Conservation (phyloP, 2,329 filamentous ascomycete species). For the Pezizomycotina sp. region DNA sequence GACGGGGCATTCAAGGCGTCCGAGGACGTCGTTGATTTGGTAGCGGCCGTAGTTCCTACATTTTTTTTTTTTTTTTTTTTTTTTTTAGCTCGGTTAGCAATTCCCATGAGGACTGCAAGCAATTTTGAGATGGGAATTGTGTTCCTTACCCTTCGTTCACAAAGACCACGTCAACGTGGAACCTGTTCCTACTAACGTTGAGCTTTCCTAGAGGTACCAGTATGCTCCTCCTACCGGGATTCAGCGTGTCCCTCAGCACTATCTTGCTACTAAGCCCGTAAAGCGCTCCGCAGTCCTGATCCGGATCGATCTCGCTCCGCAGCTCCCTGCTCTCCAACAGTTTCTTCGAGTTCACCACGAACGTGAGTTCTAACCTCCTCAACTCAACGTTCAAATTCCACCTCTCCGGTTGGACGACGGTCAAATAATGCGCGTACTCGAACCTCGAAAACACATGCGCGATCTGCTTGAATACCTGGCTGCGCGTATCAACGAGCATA, state of each 20-base stretch:
- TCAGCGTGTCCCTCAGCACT: conserved; percentile 35
- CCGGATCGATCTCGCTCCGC: conserved; percentile 36
- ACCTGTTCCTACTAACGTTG: conserved; percentile 24
- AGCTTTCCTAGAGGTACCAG: conserved; percentile 37
- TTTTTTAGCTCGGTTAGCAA: conserved; percentile 27
- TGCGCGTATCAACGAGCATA: conserved; percentile 37
- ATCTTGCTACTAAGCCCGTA: conserved; percentile 45
- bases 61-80: no score
- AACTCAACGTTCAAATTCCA: conserved; percentile 34
- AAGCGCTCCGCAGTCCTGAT: conserved; percentile 44
- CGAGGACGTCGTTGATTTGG: conserved; percentile 38
- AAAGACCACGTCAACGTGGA: conserved; percentile 36
- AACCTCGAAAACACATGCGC: conserved; percentile 36
- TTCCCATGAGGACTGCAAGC: no score
- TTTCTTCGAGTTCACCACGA: conserved; percentile 33
- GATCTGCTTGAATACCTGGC: conserved; percentile 30
- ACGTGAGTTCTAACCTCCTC: conserved; percentile 38
- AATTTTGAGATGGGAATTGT: no score
- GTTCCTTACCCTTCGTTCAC: no score
- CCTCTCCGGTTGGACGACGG: conserved; percentile 33
- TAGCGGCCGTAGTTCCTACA: conserved; percentile 37
- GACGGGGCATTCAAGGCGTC: conserved; percentile 40
- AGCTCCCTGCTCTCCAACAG: conserved; percentile 38
- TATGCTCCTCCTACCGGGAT: conserved; percentile 34
- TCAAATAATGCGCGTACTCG: conserved; percentile 32